Base-by-base conservation (phyloP, 176 grass and related monocot genomes). In the Triticum monococcum region DNA sequence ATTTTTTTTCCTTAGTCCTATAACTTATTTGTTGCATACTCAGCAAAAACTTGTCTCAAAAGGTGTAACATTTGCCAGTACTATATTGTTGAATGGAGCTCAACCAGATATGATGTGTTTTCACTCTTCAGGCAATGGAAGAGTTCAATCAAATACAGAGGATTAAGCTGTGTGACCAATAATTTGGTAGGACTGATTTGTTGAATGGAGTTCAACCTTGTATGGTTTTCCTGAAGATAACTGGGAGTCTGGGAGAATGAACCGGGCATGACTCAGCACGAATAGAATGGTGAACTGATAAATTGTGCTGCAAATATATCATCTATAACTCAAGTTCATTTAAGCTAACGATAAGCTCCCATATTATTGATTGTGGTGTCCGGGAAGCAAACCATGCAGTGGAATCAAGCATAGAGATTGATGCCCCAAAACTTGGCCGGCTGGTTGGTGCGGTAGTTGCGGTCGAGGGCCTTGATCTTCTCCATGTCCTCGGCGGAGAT, bases 391-490 rank as follows among this genome's bases (percentile, higher is more conserved):
- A 59, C 0, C 66, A 38, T 12, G 66, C 28, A 26, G 45, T 72
- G 13, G 79, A 54, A 69, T 62, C 89, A 98, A 28, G 95, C 93
- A 85, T 61, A 98, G 48, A 98, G 90, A 73, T 96, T 82, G 37
- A 96, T 88, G 38, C 96, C 93, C 96, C 93, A 98, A 77, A 98
- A 98, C 69, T 94, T 98, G 25, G 91, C 96, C 16, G 93, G 96
- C 85, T 98, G 91, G 72, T 98, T 98, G 8, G 91, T 95, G 40
- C 96, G 90, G 60, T 89, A 88, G 11, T 86, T 95, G 48, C 93
- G 82, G 32, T 98, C 91, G 20, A 95, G 81, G 18, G 82, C 50
- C 72, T 95, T 98, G 33, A 98, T 92, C 90, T 89, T 92, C 31
- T 98, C 93, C 84, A 95, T 92, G 84, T 98, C 96, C 75, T 96